These are phyloP conservation scores for Gossypium anomalum DNA, from an alignment of 345 rosid genomes.

Conservation along the genomic window DNA sequence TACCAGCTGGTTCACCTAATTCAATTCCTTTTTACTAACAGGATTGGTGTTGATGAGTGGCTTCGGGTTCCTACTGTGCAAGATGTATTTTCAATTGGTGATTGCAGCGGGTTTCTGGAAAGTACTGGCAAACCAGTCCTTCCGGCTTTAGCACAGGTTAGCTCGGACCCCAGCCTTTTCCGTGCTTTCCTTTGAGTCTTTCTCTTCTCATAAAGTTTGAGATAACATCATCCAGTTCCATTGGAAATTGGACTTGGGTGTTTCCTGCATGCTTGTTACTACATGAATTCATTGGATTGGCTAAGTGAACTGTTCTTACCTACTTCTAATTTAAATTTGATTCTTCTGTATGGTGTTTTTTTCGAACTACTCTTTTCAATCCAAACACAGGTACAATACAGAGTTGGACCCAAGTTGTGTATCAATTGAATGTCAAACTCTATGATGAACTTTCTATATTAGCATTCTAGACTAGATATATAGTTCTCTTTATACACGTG, in stretches of 20 bases:
- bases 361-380: not conserved
- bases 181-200: not conserved
- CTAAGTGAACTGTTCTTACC: not conserved
- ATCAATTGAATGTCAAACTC: not conserved
- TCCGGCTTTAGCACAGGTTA: conserved; percentile 94
- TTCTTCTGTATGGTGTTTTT: not conserved
- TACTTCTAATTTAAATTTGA: not conserved
- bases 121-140: conserved; percentile 76
- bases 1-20: not conserved
- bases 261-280: not conserved
- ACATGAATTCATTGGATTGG: not conserved
- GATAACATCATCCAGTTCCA: not conserved
- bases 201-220: not conserved
- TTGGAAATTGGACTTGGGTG: not conserved
- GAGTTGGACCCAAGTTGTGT: not conserved
- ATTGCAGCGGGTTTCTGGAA: conserved; percentile 92
- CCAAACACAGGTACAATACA: not conserved
- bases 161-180: not conserved
- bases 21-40: conserved; percentile 20
- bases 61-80: conserved; percentile 72
- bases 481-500: not conserved
- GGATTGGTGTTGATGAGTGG: conserved; percentile 89
- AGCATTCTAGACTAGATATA: too few relatives aligned
- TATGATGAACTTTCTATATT: not conserved
- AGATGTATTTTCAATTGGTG: conserved; percentile 89